Percentiles rank a stretch among this genome's conserved stretches.
Conservation (phyloP, 306 rosid species). For the Cercis canadensis region DNA sequence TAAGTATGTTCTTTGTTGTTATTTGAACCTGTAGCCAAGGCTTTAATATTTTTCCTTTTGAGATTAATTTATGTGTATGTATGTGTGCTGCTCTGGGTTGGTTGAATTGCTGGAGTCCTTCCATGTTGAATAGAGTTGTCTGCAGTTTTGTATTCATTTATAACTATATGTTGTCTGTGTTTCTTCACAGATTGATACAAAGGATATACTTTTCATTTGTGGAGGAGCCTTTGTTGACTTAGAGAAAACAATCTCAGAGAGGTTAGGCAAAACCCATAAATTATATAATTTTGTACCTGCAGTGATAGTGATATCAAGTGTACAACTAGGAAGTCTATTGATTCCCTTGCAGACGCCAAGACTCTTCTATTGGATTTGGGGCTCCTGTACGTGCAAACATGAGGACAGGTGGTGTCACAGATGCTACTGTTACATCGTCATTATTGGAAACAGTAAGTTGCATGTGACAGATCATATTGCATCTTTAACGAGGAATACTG, state of each 20-base stretch:
- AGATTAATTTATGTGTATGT: not conserved
- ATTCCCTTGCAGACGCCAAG: conserved; percentile 72
- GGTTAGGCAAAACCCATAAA: conserved; percentile 58
- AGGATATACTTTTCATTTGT: conserved; percentile 95
- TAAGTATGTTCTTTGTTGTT: not conserved
- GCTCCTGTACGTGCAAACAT: conserved; percentile 93
- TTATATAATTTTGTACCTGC: not conserved
- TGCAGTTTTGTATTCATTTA: conserved; percentile 18
- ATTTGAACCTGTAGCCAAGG: conserved; percentile 7
- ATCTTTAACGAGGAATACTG: conserved; percentile 7
- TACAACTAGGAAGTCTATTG: conserved; percentile 23
- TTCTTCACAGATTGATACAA: conserved; percentile 86
- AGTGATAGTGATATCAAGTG: conserved; percentile 11
- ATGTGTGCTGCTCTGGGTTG: conserved; percentile 11
- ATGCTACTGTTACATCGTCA: conserved; percentile 78
- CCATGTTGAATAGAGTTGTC: conserved; percentile 9
- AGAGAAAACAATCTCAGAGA: conserved; percentile 98
- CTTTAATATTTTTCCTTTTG: conserved; percentile 4
- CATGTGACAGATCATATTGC: conserved; percentile 29
- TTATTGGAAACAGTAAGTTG: conserved; percentile 81
- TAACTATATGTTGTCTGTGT: conserved; percentile 28
- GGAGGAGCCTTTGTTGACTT: conserved; percentile 97
- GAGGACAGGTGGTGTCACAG: conserved; percentile 85
- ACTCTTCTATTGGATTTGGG: conserved; percentile 97
- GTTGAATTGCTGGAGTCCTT: conserved; percentile 27